A percentile compares a stretch with the other conserved stretches of the same genome.
These are phyloP conservation scores for Agrocybe chaxingu DNA, from an alignment of 768 basidiomycete genomes.

Conservation along the genomic window DNA sequence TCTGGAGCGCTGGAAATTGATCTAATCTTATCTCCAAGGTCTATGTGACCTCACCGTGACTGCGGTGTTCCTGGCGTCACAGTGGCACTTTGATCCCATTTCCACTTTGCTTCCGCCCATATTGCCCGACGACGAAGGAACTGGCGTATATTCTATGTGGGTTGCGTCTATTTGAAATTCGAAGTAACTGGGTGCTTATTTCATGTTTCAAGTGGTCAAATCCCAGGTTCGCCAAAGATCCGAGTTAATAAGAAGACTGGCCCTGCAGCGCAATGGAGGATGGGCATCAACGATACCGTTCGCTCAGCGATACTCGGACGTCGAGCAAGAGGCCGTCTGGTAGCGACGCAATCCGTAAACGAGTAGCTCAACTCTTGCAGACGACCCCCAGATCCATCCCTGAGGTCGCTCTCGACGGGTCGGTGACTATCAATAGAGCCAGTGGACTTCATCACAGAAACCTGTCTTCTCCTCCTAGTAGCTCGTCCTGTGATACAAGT, in stretches of 20 bases:
- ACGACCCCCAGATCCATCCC: neutral
- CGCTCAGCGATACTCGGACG: neutral
- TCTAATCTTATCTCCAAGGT: constrained; percentile 12
- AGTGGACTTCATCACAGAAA: neutral
- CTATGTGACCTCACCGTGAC: neutral
- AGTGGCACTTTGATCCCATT: no score
- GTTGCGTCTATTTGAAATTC: no score
- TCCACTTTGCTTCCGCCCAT: no score
- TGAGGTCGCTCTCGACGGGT: neutral
- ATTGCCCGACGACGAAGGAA: no score
- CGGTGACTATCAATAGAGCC: neutral
- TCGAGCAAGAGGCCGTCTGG: constrained; percentile 5
- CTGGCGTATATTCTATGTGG: no score
- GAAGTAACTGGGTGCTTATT: no score
- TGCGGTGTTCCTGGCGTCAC: neutral
- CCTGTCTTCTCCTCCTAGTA: constrained; percentile 1
- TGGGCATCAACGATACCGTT: neutral
- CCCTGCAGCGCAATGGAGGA: constrained; percentile 3
- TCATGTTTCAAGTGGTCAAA: no score
- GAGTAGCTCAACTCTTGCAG: constrained; percentile 13
- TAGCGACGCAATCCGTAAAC: constrained; percentile 15
- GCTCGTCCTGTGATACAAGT: constrained; percentile 1
- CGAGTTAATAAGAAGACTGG: no score
- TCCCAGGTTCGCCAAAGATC: no score
- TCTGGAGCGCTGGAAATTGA: neutral